Conservation (phyloP, 257 asterid genomes). For the Mitragyna speciosa region DNA sequence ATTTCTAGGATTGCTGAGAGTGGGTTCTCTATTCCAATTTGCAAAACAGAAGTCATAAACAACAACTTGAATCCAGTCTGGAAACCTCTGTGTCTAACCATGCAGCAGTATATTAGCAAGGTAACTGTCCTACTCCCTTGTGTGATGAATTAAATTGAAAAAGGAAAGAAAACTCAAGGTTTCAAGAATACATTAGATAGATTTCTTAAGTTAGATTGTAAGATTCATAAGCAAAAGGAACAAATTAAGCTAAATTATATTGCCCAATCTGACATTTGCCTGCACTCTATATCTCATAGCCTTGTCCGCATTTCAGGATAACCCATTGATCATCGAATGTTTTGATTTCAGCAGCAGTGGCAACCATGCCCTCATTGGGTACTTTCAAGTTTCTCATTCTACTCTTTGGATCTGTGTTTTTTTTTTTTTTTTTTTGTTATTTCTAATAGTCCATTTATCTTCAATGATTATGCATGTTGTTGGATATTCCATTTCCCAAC, state of each 20-base stretch:
- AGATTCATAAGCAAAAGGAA: background rate
- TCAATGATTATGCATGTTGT: background rate
- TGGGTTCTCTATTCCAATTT: constrained; percentile 60
- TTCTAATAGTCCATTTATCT: background rate
- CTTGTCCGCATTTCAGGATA: constrained; percentile 49
- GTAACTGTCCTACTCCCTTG: constrained; percentile 23
- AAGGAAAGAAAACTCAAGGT: background rate
- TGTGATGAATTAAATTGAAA: background rate
- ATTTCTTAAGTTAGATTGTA: background rate
- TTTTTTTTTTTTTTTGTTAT: too few species aligned
- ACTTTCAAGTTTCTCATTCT: constrained; percentile 12
- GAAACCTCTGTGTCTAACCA: constrained; percentile 57
- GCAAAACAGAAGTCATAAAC: constrained; percentile 76
- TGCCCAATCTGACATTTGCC: background rate
- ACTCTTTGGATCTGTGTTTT: background rate
- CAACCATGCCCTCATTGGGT: constrained; percentile 76
- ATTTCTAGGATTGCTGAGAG: constrained; percentile 62
- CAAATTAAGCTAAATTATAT: background rate
- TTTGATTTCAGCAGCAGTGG: constrained; percentile 72
- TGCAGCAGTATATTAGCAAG: constrained; percentile 58
- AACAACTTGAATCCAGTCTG: constrained; percentile 76
- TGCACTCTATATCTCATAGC: background rate
- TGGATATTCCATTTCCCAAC: background rate
- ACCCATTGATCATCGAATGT: constrained; percentile 75
- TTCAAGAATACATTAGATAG: background rate